Conservation (phyloP, 768 basidiomycete genomes). For the Rossbeevera mucosa region DNA sequence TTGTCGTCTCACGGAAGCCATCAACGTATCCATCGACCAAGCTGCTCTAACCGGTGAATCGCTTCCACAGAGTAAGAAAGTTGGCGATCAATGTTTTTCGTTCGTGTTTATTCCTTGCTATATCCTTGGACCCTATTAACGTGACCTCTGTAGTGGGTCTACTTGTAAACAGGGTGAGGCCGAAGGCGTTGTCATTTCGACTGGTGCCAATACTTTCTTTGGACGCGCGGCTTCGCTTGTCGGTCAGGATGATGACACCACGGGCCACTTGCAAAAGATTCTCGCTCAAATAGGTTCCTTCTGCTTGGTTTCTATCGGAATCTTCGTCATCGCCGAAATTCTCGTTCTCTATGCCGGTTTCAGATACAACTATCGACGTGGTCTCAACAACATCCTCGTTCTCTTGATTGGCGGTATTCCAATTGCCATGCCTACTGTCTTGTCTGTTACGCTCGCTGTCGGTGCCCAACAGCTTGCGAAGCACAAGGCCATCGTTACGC, state of each 20-base stretch:
- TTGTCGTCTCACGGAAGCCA: slow-evolving; percentile 92
- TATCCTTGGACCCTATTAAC: not conserved
- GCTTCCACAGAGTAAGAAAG: slow-evolving; percentile 87
- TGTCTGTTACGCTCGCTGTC: slow-evolving; percentile 97
- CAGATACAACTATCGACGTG: slow-evolving; percentile 86
- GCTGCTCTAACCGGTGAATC: slow-evolving; percentile 98
- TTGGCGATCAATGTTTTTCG: slow-evolving; percentile 97
- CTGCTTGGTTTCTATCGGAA: slow-evolving; percentile 93
- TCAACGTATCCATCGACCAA: slow-evolving; percentile 98
- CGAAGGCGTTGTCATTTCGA: slow-evolving; percentile 97
- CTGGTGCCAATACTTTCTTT: slow-evolving; percentile 97
- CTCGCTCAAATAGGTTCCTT: slow-evolving; percentile 96
- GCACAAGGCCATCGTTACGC: slow-evolving; percentile 99
- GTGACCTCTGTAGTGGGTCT: slow-evolving; percentile 58
- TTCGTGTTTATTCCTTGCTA: slow-evolving; percentile 38
- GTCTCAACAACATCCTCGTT: slow-evolving; percentile 96
- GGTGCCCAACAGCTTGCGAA: slow-evolving; percentile 98
- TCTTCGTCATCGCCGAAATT: slow-evolving; percentile 93
- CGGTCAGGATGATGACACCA: slow-evolving; percentile 95
- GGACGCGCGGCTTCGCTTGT: slow-evolving; percentile 97
- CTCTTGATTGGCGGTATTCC: slow-evolving; percentile 99
- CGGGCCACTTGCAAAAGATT: slow-evolving; percentile 98
- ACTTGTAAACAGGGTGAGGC: slow-evolving; percentile 99
- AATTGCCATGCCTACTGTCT: slow-evolving; percentile 98
- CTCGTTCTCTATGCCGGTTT: slow-evolving; percentile 90